Conservation (phyloP, 352 stramenopile genomes). For the Globisporangium canariense region DNA sequence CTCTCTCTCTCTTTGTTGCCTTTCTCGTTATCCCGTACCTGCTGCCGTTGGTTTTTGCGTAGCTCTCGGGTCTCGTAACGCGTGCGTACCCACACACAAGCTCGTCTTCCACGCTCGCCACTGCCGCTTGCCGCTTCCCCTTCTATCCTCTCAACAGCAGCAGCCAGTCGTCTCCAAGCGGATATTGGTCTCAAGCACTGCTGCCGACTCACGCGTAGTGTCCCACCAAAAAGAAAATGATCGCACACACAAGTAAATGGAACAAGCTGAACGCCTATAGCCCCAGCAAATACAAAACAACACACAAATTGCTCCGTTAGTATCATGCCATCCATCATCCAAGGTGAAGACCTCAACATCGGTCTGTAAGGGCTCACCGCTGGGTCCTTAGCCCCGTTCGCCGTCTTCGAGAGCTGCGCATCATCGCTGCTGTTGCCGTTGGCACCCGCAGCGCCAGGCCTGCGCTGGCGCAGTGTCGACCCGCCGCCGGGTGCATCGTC, state of each 20-base stretch:
- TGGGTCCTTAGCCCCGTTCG: constrained; percentile 45
- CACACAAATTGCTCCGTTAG: background rate
- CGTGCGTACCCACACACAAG: background rate
- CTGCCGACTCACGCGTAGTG: constrained; percentile 64
- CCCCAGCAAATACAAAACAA: background rate
- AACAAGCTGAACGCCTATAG: constrained; percentile 71
- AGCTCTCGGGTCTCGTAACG: background rate
- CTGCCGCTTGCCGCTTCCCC: background rate
- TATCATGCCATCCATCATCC: background rate
- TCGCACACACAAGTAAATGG: constrained; percentile 79
- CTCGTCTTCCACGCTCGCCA: background rate
- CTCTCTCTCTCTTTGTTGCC: background rate
- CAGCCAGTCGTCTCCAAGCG: background rate
- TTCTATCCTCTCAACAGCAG: constrained; percentile 3
- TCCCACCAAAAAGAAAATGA: constrained; percentile 89
- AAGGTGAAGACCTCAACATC: background rate
- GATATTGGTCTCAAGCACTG: background rate
- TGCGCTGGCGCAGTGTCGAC: constrained; percentile 68
- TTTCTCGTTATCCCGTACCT: background rate
- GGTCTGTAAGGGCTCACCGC: constrained; percentile 32
- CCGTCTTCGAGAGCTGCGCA: constrained; percentile 21
- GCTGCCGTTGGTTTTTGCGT: background rate
- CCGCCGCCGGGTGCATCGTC: constrained; percentile 38
- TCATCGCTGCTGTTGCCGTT: constrained; percentile 26
- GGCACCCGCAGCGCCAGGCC: constrained; percentile 27